Percentiles rank a stretch among this genome's conserved stretches.
Evolutionary conservation across 768 basidiomycete genomes (phyloP).

Genomic region (Tubosaeta brunneosetosa): DNA sequence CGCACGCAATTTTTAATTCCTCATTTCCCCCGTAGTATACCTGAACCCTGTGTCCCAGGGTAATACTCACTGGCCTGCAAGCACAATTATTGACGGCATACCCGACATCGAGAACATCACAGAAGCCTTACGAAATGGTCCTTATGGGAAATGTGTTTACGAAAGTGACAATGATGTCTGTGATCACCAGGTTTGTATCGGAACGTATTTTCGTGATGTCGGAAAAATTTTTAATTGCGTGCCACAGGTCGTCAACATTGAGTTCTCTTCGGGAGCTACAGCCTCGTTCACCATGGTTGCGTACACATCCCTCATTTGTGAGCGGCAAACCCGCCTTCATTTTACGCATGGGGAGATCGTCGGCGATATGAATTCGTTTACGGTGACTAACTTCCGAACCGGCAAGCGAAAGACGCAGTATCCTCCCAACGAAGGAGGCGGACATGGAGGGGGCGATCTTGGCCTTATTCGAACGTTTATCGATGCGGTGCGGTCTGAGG

Average conservation of each 20-base stretch:
- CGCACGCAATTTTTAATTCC: background rate
- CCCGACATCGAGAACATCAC: slow-evolving; percentile 87
- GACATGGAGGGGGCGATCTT: slow-evolving; percentile 80
- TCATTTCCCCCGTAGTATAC: slow-evolving; percentile 53
- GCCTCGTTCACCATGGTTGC: slow-evolving; percentile 90
- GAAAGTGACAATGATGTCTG: slow-evolving; percentile 83
- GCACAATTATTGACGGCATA: slow-evolving; percentile 67
- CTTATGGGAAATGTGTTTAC: slow-evolving; percentile 83
- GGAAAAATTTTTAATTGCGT: background rate
- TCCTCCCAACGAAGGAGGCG: slow-evolving; percentile 58
- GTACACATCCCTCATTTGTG: slow-evolving; percentile 71
- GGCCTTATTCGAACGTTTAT: slow-evolving; percentile 76
- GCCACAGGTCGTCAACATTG: slow-evolving; percentile 72
- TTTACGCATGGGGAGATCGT: slow-evolving; percentile 85
- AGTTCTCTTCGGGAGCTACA: slow-evolving; percentile 77
- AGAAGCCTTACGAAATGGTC: slow-evolving; percentile 60
- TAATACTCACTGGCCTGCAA: slow-evolving; percentile 55
- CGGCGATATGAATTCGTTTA: slow-evolving; percentile 78
- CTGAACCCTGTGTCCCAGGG: slow-evolving; percentile 61
- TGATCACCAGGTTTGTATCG: slow-evolving; percentile 62
- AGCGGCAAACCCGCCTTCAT: slow-evolving; percentile 80
- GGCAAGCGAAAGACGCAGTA: slow-evolving; percentile 37
- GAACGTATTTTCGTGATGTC: background rate
- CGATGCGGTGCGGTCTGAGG: slow-evolving; percentile 60
- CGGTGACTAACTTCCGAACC: slow-evolving; percentile 71